A percentile compares a stretch with the other conserved stretches of the same genome.
Conservation (phyloP, 2,329 filamentous ascomycete species). For the Microsporum canis region DNA sequence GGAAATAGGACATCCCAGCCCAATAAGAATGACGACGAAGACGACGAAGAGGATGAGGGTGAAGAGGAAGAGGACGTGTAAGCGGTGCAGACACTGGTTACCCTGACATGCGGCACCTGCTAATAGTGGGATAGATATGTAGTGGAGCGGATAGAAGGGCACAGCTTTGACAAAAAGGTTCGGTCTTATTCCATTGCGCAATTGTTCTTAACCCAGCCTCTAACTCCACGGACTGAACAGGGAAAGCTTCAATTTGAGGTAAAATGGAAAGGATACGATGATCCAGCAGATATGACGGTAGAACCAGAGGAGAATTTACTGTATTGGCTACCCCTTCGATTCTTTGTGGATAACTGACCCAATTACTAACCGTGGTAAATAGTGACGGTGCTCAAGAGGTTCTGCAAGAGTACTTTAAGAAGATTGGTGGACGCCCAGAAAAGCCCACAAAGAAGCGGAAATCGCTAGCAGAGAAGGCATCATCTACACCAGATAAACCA, state of each 20-base stretch:
- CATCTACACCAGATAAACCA: slow-evolving; percentile 17
- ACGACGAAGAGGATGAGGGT: slow-evolving; percentile 17
- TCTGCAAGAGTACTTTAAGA: slow-evolving; percentile 32
- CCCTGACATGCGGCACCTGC: slow-evolving; percentile 2
- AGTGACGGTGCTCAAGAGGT: slow-evolving; percentile 29
- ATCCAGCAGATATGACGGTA: slow-evolving; percentile 33
- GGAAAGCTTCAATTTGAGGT: slow-evolving; percentile 31
- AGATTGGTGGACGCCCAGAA: slow-evolving; percentile 33
- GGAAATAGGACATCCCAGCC: slow-evolving; percentile 12
- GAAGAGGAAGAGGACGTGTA: slow-evolving; percentile 29
- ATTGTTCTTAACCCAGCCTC: not conserved
- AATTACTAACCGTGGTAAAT: slow-evolving; percentile 14
- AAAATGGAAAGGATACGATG: slow-evolving; percentile 39
- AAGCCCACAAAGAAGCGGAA: slow-evolving; percentile 17
- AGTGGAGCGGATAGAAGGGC: slow-evolving; percentile 32
- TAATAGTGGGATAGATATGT: slow-evolving; percentile 23
- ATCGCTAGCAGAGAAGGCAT: slow-evolving; percentile 20
- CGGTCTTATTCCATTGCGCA: slow-evolving; percentile 9
- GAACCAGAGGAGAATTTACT: slow-evolving; percentile 37
- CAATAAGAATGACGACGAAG: slow-evolving; percentile 16
- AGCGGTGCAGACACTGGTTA: slow-evolving; percentile 13
- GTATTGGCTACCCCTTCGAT: not conserved
- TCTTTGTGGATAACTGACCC: not conserved
- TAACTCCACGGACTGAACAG: slow-evolving; percentile 16
- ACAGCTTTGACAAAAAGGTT: slow-evolving; percentile 29